These are phyloP conservation scores for Carex arenaria DNA, from an alignment of 202 grass and related monocot species.

Conservation along the genomic window DNA sequence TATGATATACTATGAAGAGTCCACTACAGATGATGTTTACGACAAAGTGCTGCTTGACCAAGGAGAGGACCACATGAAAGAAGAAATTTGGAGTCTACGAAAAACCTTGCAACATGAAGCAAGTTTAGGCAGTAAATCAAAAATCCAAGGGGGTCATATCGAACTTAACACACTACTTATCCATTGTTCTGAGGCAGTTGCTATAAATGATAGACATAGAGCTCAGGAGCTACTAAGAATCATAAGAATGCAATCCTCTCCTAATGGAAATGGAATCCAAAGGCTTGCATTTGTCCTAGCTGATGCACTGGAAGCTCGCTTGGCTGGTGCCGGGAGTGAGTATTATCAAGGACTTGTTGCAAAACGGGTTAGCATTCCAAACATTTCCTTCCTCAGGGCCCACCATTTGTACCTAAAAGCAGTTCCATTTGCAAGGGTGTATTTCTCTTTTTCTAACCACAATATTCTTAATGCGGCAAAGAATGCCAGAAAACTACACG, in stretches of 20 bases:
- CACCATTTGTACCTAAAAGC: constrained; percentile 24
- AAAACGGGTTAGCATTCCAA: neutral
- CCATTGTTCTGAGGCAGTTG: constrained; percentile 47
- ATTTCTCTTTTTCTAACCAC: constrained; percentile 43
- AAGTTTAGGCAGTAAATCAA: constrained; percentile 25
- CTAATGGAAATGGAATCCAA: constrained; percentile 44
- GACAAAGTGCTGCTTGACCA: constrained; percentile 40
- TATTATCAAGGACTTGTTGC: constrained; percentile 24
- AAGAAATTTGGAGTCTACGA: constrained; percentile 11
- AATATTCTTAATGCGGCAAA: constrained; percentile 45
- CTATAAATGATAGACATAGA: constrained; percentile 25
- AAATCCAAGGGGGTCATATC: constrained; percentile 17
- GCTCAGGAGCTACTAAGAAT: constrained; percentile 34
- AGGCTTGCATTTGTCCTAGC: constrained; percentile 48
- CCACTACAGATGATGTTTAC: constrained; percentile 35
- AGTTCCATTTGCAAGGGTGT: constrained; percentile 36
- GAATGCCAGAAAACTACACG: constrained; percentile 29
- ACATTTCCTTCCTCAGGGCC: constrained; percentile 40
- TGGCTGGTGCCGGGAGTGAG: constrained; percentile 41
- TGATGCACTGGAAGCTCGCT: constrained; percentile 40
- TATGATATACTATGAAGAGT: constrained; percentile 13
- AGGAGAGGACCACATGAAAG: constrained; percentile 15
- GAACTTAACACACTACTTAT: constrained; percentile 54
- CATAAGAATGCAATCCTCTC: constrained; percentile 38
- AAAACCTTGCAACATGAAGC: constrained; percentile 25